Conservation (phyloP, 192 early-diverging fungal genomes). For the Coemansia sp. region DNA sequence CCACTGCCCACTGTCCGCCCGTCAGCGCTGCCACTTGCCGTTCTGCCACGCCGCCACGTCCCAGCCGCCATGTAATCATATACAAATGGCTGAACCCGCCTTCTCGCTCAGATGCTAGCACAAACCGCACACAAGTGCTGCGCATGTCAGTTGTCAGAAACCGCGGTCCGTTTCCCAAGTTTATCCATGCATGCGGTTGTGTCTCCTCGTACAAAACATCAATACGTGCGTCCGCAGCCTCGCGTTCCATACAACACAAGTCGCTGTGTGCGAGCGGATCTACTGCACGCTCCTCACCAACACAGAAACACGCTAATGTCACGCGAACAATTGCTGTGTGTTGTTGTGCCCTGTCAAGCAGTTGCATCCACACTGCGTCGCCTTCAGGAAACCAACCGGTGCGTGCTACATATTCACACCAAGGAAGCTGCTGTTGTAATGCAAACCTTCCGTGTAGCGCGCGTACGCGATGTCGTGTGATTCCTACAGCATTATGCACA, state of each 20-base stretch:
- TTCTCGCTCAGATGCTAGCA: constrained; percentile 14
- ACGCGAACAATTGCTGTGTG: constrained; percentile 13
- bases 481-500: neutral
- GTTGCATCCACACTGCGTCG: constrained; percentile 17
- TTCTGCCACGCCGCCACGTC: neutral
- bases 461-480: constrained; percentile 7
- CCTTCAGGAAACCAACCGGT: constrained; percentile 14
- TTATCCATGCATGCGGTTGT: constrained; percentile 19
- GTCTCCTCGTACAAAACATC: constrained; percentile 19
- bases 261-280: neutral
- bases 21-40: constrained; percentile 9
- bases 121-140: constrained; percentile 1
- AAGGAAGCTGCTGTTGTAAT: constrained; percentile 11
- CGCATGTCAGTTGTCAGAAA: neutral
- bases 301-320: constrained; percentile 9
- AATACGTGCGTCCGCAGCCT: neutral
- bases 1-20: constrained; percentile 14
- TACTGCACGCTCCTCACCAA: neutral
- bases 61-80: constrained; percentile 8
- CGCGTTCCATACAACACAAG: neutral
- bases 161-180: constrained; percentile 2
- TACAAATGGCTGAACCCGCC: constrained; percentile 19
- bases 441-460: neutral
- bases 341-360: constrained; percentile 18
- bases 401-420: constrained; percentile 23